Evolutionary conservation across 2,329 filamentous ascomycete species (phyloP).

Genomic region (Pseudocercospora cruenta): DNA sequence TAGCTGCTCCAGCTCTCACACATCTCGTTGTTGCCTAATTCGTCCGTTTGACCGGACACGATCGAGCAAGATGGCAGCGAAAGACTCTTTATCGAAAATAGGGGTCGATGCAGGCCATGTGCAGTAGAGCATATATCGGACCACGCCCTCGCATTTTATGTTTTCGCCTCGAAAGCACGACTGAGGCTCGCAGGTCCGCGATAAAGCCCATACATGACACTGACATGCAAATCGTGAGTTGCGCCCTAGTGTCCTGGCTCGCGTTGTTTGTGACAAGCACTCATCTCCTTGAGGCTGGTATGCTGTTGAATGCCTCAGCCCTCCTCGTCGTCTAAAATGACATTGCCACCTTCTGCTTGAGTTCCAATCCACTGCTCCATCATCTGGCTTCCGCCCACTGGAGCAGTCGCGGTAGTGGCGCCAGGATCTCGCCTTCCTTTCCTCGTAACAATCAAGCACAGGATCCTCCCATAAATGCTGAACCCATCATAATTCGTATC

Average conservation of each 20-base stretch:
- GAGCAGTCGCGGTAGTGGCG: slow-evolving; percentile 25
- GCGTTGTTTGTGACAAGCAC: not conserved
- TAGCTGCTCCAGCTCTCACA: not conserved
- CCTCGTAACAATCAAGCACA: slow-evolving; percentile 86
- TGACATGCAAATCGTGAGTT: not conserved
- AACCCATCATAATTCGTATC: slow-evolving; percentile 93
- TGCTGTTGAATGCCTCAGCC: slow-evolving; percentile 12
- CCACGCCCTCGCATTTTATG: not conserved
- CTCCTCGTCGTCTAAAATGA: slow-evolving; percentile 38
- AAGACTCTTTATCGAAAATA: not conserved
- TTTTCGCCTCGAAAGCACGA: not conserved
- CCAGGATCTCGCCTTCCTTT: slow-evolving; percentile 54
- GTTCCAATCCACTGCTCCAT: slow-evolving; percentile 46
- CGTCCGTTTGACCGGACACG: not conserved
- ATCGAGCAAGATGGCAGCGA: not conserved
- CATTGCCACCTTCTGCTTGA: slow-evolving; percentile 40
- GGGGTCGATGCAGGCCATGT: not conserved
- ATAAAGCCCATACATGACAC: not conserved
- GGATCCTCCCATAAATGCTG: slow-evolving; percentile 88
- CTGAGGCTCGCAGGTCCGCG: not conserved
- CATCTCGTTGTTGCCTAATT: not conserved
- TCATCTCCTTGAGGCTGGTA: not conserved
- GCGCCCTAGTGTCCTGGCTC: not conserved
- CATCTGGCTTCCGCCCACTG: slow-evolving; percentile 42
- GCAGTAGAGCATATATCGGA: not conserved